Evolutionary conservation across 306 rosid genomes (phyloP), one percentile per base, ranked within the genome.

Genomic region (Prunus mume): DNA sequence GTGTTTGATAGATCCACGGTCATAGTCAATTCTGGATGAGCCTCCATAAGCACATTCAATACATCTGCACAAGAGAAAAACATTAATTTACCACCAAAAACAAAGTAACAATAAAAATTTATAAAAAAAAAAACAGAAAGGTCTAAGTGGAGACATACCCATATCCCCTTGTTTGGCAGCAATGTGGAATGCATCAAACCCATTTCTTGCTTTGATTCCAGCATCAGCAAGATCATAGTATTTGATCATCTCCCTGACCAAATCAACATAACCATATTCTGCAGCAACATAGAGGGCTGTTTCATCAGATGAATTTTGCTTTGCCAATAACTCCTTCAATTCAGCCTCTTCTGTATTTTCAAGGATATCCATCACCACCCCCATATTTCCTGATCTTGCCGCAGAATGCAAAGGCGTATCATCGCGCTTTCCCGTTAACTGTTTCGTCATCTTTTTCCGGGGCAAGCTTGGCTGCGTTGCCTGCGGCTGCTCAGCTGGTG

Each of bases 101-200:
- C 27, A 57, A 55, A 74, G 38, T 9, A 69, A 80, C 68, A 74
- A n/a, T 11, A n/a, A 34, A 70, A 34, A 20, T 73, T 22, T 3
- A 3, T 0, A 4, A 0, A 32, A 32, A 32, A 5, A 19, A 15
- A 69, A 19, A 20, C 1, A 8, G n/a, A 47, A 14, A 9, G 76
- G 45, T 9, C 25, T 61, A 17, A 64, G 63, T n/a, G 18, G 58
- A 52, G 2, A 73, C 52, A 56, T 76, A 92, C 99, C 97, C 82
- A 92, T 60, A 86, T 90, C 91, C 49, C 99, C 99, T 80, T 92
- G 99, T 84, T 96, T 96, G 70, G 98, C 92, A 72, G 99, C 98
- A 84, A 96, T 91, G 86, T 92, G 99, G 62, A 91, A 89, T 58
- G 97, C 99, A 80, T 96, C 99, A 75, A 92, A 87, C 49, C 99